Percentiles rank a stretch among this genome's conserved stretches.
These are phyloP conservation scores for Saccharum officinarum DNA, from an alignment of 176 grass and related monocot species.

Conservation along the genomic window DNA sequence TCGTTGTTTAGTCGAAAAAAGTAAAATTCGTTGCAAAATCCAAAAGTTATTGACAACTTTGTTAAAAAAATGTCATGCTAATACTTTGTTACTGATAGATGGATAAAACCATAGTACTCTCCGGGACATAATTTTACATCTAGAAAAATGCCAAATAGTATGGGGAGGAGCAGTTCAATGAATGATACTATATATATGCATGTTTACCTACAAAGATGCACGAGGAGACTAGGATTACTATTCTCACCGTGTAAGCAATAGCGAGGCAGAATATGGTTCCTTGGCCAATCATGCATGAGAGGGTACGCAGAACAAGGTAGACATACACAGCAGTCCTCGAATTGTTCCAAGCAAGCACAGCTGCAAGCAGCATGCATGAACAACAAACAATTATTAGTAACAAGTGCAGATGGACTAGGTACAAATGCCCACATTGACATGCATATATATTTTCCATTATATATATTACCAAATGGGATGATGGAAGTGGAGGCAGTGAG, in stretches of 20 bases:
- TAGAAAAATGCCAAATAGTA: not conserved
- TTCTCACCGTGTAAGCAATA: constrained; percentile 67
- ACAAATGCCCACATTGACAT: not conserved
- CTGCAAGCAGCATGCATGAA: constrained; percentile 33
- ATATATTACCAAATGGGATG: constrained; percentile 66
- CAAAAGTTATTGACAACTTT: not conserved
- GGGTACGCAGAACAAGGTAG: constrained; percentile 59
- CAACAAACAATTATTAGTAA: not conserved
- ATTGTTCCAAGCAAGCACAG: constrained; percentile 62
- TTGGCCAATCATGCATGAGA: constrained; percentile 75
- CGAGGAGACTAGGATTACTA: not conserved
- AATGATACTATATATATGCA: not conserved
- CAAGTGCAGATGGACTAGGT: not conserved
- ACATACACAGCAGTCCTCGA: constrained; percentile 59
- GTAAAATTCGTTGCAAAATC: not conserved
- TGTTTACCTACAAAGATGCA: not conserved
- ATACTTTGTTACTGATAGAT: not conserved
- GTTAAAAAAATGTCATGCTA: not conserved
- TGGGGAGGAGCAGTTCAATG: not conserved
- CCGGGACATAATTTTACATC: not conserved
- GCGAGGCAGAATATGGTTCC: constrained; percentile 79
- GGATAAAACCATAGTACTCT: not conserved
- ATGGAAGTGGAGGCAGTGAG: constrained; percentile 66
- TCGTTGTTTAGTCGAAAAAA: too few relatives aligned
- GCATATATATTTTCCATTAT: too few relatives aligned